A percentile compares a stretch with the other conserved stretches of the same genome.
Evolutionary conservation across 2,329 filamentous ascomycete genomes (phyloP).

Genomic region (Cytospora piceae): DNA sequence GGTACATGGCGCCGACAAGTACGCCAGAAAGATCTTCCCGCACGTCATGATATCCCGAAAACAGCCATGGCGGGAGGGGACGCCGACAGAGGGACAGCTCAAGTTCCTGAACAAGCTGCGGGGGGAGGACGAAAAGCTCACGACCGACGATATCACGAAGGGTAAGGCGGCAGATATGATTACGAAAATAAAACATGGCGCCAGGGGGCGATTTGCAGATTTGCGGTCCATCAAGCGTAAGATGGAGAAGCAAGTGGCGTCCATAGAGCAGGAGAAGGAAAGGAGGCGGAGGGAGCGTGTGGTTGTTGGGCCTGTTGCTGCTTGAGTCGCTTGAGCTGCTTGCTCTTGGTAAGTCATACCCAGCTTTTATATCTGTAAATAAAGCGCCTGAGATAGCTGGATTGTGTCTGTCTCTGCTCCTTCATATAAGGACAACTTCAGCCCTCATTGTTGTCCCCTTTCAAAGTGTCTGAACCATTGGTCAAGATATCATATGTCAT

Average conservation of each 20-base stretch:
- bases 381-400: background rate
- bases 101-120: slow-evolving; percentile 71
- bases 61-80: slow-evolving; percentile 70
- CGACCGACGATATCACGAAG: slow-evolving; percentile 66
- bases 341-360: slow-evolving; percentile 14
- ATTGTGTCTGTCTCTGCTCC: background rate
- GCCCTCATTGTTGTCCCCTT: background rate
- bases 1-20: slow-evolving; percentile 84
- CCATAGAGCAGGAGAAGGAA: slow-evolving; percentile 44
- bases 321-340: slow-evolving; percentile 27
- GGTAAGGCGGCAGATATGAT: slow-evolving; percentile 89
- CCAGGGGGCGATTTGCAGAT: slow-evolving; percentile 63
- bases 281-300: slow-evolving; percentile 55
- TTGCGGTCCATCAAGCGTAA: slow-evolving; percentile 58
- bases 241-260: slow-evolving; percentile 43
- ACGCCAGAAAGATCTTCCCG: slow-evolving; percentile 68
- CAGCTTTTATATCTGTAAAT: background rate
- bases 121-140: slow-evolving; percentile 57
- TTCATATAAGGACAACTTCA: background rate
- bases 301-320: slow-evolving; percentile 56
- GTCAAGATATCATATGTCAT: background rate
- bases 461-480: background rate
- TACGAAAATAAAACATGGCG: slow-evolving; percentile 86
- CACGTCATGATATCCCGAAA: slow-evolving; percentile 66
- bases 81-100: slow-evolving; percentile 69